phyloP scores from a whole-genome alignment of 192 early-diverging fungal genomes.

The Coemansia brasiliensis region DNA sequence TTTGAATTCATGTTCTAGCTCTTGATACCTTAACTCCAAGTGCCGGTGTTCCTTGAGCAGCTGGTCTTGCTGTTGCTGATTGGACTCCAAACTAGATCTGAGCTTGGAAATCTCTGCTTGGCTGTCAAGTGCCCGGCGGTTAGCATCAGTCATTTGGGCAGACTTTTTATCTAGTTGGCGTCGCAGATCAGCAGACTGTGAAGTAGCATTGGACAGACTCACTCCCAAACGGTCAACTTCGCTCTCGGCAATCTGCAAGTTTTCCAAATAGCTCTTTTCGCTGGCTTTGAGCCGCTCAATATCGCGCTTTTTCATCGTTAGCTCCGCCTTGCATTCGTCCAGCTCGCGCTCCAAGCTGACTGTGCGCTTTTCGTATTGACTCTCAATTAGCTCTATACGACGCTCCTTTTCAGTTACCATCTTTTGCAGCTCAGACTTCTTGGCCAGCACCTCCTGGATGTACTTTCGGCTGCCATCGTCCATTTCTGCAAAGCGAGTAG shows the following conservation, averaged over 20 bases:
- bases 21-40: conserved; percentile 27
- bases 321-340: conserved; percentile 42
- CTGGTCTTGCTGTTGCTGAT: conserved; percentile 32
- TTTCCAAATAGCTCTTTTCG: conserved; percentile 21
- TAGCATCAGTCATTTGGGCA: conserved; percentile 16
- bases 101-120: conserved; percentile 34
- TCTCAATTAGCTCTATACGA: conserved; percentile 28
- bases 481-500: conserved; percentile 15
- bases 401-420: conserved; percentile 21
- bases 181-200: conserved; percentile 28
- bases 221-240: conserved; percentile 38
- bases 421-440: conserved; percentile 39
- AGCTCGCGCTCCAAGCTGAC: conserved; percentile 29
- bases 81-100: conserved; percentile 19
- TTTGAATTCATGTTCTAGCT: conserved; percentile 33
- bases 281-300: conserved; percentile 38
- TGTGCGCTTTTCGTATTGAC: conserved; percentile 32
- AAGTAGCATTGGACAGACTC: conserved; percentile 27
- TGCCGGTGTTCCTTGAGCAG: conserved; percentile 24
- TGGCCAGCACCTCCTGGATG: conserved; percentile 22
- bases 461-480: conserved; percentile 15
- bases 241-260: conserved; percentile 28
- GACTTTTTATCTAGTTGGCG: conserved; percentile 37
- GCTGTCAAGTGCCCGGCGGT: conserved; percentile 20
- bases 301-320: conserved; percentile 48